Evolutionary conservation across 2,329 filamentous ascomycete species (phyloP).

Genomic region (Pseudogymnoascus sp.): DNA sequence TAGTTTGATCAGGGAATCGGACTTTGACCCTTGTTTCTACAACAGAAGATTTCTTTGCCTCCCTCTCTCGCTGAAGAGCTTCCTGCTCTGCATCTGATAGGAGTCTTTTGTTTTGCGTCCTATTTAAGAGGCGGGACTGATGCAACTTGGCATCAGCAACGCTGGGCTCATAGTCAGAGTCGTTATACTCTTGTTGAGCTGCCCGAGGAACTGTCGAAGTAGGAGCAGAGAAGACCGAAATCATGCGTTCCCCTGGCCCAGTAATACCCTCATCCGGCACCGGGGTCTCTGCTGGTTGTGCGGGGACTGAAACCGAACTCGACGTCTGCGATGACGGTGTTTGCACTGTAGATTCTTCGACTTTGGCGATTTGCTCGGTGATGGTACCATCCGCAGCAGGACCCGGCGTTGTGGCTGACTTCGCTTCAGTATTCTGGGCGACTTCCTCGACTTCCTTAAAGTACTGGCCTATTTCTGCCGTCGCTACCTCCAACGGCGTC

Average conservation of each 20-base stretch:
- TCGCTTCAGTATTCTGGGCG: not conserved
- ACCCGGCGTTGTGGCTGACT: constrained; percentile 9
- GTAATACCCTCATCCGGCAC: constrained; percentile 14
- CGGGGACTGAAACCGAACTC: not conserved
- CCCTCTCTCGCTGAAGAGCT: constrained; percentile 56
- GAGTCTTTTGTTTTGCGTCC: constrained; percentile 61
- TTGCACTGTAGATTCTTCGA: not conserved
- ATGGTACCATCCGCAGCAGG: constrained; percentile 12
- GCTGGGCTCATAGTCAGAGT: constrained; percentile 67
- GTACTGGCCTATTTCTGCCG: constrained; percentile 69
- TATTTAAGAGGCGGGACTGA: constrained; percentile 54
- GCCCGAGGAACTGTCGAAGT: constrained; percentile 66
- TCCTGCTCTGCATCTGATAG: constrained; percentile 69
- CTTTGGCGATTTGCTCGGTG: constrained; percentile 12
- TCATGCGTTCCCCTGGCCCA: constrained; percentile 36
- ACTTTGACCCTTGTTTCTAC: constrained; percentile 67
- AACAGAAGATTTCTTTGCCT: constrained; percentile 56
- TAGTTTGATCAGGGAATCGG: constrained; percentile 79
- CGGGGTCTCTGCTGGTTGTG: constrained; percentile 11
- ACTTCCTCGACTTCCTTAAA: constrained; percentile 41
- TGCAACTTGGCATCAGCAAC: constrained; percentile 68
- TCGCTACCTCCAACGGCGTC: constrained; percentile 74
- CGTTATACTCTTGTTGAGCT: constrained; percentile 56
- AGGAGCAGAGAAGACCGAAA: constrained; percentile 73
- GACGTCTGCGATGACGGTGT: constrained; percentile 9